phyloP scores from a whole-genome alignment of 75 land plant species.

The Picea glauca region DNA sequence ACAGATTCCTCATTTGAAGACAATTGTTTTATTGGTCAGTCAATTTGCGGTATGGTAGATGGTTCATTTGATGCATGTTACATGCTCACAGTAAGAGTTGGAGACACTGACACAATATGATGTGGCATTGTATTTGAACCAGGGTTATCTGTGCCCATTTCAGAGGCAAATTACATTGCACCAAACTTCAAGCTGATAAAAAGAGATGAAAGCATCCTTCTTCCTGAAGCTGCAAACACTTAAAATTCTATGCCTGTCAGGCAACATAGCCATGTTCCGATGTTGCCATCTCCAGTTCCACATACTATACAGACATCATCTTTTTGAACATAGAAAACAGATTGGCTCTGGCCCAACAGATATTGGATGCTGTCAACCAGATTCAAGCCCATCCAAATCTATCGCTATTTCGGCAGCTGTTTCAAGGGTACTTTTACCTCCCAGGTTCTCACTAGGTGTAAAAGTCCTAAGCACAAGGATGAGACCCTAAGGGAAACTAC shows the following conservation, averaged over 20 bases:
- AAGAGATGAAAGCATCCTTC: too few species aligned
- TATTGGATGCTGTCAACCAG: not conserved
- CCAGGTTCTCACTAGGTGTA: too few species aligned
- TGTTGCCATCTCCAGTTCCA: not conserved
- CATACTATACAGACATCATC: not conserved
- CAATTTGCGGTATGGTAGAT: slow-evolving; percentile 15
- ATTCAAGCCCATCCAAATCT: too few species aligned
- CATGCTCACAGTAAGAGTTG: slow-evolving; percentile 5
- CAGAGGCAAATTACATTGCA: slow-evolving; percentile 12
- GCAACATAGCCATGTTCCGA: too few species aligned
- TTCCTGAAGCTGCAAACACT: too few species aligned
- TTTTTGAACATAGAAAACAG: not conserved
- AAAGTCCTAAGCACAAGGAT: too few species aligned
- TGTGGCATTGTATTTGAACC: too few species aligned
- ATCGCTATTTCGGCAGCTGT: too few species aligned
- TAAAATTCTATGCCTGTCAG: too few species aligned
- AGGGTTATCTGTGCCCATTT: slow-evolving; percentile 16
- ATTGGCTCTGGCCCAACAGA: not conserved
- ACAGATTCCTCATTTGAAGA: not conserved
- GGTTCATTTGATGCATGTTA: slow-evolving; percentile 71
- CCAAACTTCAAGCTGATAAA: too few species aligned
- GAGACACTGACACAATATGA: not conserved
- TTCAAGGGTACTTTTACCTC: too few species aligned
- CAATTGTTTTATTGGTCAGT: not conserved
- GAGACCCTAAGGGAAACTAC: too few species aligned